Conservation (phyloP, 2,329 filamentous ascomycete genomes). For the Aspergillus niger region DNA sequence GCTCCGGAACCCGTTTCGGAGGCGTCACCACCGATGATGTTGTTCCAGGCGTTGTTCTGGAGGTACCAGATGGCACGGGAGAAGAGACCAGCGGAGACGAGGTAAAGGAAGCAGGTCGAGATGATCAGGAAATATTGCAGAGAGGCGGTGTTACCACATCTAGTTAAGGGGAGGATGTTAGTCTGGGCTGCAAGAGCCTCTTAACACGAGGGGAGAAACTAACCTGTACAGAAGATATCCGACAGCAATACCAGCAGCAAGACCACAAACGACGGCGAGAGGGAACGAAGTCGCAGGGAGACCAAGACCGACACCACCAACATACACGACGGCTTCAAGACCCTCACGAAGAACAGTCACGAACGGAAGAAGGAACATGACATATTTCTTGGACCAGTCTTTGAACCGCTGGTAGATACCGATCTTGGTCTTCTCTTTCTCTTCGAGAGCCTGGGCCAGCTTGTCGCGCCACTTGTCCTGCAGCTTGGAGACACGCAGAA, state of each 20-base stretch:
- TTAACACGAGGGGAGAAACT: constrained; percentile 32
- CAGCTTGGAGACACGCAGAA: constrained; percentile 79
- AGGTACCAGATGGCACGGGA: constrained; percentile 75
- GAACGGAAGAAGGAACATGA: constrained; percentile 83
- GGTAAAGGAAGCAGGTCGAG: constrained; percentile 80
- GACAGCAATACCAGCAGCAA: constrained; percentile 65
- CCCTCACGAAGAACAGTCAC: constrained; percentile 56
- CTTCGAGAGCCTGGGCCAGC: constrained; percentile 69
- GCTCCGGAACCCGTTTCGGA: constrained; percentile 66
- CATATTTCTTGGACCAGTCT: constrained; percentile 72
- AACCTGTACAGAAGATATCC: constrained; percentile 78
- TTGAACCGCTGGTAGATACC: constrained; percentile 54
- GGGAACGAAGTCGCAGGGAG: constrained; percentile 53
- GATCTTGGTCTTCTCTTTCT: constrained; percentile 43
- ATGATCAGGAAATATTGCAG: constrained; percentile 78
- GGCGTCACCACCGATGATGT: constrained; percentile 48
- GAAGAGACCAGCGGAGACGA: constrained; percentile 80
- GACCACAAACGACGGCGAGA: constrained; percentile 71
- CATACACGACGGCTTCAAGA: constrained; percentile 21
- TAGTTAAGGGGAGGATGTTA: constrained; percentile 6
- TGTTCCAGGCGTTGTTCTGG: constrained; percentile 61
- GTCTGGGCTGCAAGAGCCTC: not conserved
- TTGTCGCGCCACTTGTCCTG: constrained; percentile 87
- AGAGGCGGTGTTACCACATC: constrained; percentile 65
- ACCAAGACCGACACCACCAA: constrained; percentile 44